Base-by-base conservation (phyloP, 768 basidiomycete genomes). In the Boletus sp. region DNA sequence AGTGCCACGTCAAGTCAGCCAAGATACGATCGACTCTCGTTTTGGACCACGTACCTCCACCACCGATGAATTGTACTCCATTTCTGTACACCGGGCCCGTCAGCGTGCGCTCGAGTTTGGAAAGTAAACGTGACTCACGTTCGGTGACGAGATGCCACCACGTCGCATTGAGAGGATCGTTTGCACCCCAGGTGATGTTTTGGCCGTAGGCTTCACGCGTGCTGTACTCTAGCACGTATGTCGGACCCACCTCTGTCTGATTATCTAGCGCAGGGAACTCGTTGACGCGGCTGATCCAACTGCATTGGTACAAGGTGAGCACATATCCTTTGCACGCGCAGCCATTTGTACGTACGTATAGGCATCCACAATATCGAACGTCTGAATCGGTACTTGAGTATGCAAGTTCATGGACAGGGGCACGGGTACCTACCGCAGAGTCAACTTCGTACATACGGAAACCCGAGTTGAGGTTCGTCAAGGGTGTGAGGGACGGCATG, bases 141-240 rank as follows among this genome's bases (percentile, higher is more conserved):
- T 89, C 85, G 0, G 89, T 89, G 45, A 90, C 86, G 28, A 70
- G 78, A 67, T 89, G 89, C 88, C 87, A 90, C 84, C 85, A 90
- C 3, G 87, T 89, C 5, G 86, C 86, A 59, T 90, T 90, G 52
- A 90, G 72, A 0, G 89, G 87, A 67, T 86, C 87, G 48, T 78
- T 74, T 8, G 73, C 67, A 29, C 76, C 77, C 87, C 89, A 90
- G 37, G 77, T 76, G 1, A 76, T 68, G 49, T 68, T 71, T 33
- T 69, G 68, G 14, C 87, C 88, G 61, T 88, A 90, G 1, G 86
- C 77, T 47, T 82, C 76, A 28, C 89, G 83, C 4, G 87, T 83
- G 66, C 78, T 86, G 67, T 90, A 91, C 71, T 90, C 89, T 9
- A 76, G 66, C 33, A 58, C 54, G 61, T 76, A 90, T 4, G 82